These are phyloP conservation scores for Tolypocladium tundrense DNA, from an alignment of 2,329 filamentous ascomycete genomes.

Conservation along the genomic window DNA sequence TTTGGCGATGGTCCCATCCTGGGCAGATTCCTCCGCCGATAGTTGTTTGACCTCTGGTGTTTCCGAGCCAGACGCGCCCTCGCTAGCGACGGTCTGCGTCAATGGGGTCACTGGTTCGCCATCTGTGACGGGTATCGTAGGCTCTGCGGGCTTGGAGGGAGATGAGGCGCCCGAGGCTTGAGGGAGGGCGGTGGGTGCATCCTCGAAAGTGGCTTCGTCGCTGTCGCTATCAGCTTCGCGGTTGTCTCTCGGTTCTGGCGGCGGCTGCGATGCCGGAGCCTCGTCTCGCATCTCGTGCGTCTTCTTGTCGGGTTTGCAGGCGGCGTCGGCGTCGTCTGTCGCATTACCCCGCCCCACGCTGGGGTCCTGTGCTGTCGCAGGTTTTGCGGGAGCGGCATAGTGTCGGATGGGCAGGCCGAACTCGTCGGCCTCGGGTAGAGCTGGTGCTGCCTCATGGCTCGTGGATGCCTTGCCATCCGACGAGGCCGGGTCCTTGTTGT, in stretches of 20 bases:
- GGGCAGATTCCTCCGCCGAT: not conserved
- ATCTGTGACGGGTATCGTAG: not conserved
- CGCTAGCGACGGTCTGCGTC: not conserved
- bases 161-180: not conserved
- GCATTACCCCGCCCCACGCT: not conserved
- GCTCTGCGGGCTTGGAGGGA: not conserved
- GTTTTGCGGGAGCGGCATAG: conserved; percentile 23
- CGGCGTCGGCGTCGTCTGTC: not conserved
- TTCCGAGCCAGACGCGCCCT: not conserved
- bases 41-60: not conserved
- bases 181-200: conserved; percentile 20
- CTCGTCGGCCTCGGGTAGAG: conserved; percentile 48
- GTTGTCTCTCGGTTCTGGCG: not conserved
- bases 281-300: not conserved
- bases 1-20: not conserved
- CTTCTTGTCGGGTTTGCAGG: not conserved
- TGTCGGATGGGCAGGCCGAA: conserved; percentile 59
- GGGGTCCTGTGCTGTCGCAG: conserved; percentile 8
- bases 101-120: not conserved
- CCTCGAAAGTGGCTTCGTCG: conserved; percentile 26
- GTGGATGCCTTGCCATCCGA: conserved; percentile 7
- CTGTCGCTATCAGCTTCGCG: conserved; percentile 19
- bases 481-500: conserved; percentile 14
- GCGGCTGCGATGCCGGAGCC: not conserved
- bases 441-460: conserved; percentile 11